Evolutionary conservation across 768 basidiomycete genomes (phyloP), one percentile per base, ranked within the genome.

Genomic region (Suillus alpinus): DNA sequence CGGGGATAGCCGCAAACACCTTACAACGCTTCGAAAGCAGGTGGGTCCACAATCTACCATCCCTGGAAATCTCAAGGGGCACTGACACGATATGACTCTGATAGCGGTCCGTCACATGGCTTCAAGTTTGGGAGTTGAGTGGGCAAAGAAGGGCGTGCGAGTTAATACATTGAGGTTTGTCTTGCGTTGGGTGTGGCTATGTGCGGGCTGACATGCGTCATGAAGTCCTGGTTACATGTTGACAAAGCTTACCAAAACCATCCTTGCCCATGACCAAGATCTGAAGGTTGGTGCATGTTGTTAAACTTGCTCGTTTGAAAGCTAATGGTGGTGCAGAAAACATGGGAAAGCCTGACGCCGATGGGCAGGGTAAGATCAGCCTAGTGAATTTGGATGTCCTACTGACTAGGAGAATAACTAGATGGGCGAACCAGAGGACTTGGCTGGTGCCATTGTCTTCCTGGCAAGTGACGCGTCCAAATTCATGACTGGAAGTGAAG

Each of bases 21-120:
- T 0, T 98, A 98, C 74, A 98, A 98, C 74, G 91, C 92, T 9
- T 95, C 94, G 20, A 98, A 95, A 79, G 93, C 93, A 39, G 92
- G 89, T 87, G 67, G 67, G 80, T 67, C 40, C 1, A 8, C 7
- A 43, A 37, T 58, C 39, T 36, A 53, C 6, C 3, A 18, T 31
- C 44, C 40, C 46, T 60, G 61, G 57, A 26, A 4, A 46, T 37
- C 37, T 20, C 40, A 49, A 9, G 26, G 37, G 46, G 62, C 62
- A 65, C 53, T 62, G 49, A 62, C 53, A 43, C 44, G 31, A 34
- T 50, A 31, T 49, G 49, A 41, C 10, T 60, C 56, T 34, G n/a
- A 50, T 61, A 90, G 89, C 95, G 52, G 95, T 98, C 37, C 89
- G 90, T 67, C 95, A 98, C 69, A 92, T 98, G 92, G 94, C 94